Evolutionary conservation across 2,329 filamentous ascomycete species (phyloP).

Genomic region (Anisogramma anomala): DNA sequence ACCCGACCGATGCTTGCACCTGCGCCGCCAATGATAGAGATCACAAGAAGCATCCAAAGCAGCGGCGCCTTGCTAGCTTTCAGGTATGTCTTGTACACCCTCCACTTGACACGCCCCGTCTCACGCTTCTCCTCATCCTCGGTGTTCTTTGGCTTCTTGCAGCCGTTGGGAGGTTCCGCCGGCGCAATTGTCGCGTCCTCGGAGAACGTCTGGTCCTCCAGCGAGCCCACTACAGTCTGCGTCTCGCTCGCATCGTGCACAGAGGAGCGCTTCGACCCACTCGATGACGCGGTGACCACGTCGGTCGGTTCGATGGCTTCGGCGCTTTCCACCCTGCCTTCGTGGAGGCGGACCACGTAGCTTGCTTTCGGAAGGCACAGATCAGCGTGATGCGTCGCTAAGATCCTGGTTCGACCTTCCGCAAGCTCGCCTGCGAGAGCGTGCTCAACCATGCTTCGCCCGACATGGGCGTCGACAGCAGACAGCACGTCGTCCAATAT

Average conservation of each 20-base stretch:
- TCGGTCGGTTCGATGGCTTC: slow-evolving; percentile 14
- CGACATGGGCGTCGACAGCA: slow-evolving; percentile 34
- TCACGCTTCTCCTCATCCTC: slow-evolving; percentile 22
- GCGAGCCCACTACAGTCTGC: slow-evolving; percentile 8
- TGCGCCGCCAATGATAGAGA: slow-evolving; percentile 18
- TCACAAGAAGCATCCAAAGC: slow-evolving; percentile 19
- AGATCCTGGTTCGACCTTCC: slow-evolving; percentile 45
- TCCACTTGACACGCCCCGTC: slow-evolving; percentile 24
- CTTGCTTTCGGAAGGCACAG: slow-evolving; percentile 22
- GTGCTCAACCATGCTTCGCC: slow-evolving; percentile 36
- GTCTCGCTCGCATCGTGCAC: slow-evolving; percentile 13
- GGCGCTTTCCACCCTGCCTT: slow-evolving; percentile 19
- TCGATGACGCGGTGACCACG: background rate
- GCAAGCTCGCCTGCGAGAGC: slow-evolving; percentile 41
- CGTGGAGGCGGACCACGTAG: slow-evolving; percentile 21
- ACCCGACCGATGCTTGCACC: slow-evolving; percentile 20
- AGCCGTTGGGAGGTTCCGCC: slow-evolving; percentile 6
- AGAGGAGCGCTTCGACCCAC: slow-evolving; percentile 7
- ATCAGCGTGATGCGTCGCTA: slow-evolving; percentile 43
- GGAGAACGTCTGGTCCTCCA: slow-evolving; percentile 10
- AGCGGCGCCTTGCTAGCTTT: slow-evolving; percentile 20
- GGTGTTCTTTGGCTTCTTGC: slow-evolving; percentile 14
- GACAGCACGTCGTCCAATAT: slow-evolving; percentile 39
- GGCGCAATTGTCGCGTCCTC: slow-evolving; percentile 8
- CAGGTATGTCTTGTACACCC: slow-evolving; percentile 25